phyloP scores from a whole-genome alignment of 1,284 basidiomycete genomes.

The Trichosporon asahii region DNA sequence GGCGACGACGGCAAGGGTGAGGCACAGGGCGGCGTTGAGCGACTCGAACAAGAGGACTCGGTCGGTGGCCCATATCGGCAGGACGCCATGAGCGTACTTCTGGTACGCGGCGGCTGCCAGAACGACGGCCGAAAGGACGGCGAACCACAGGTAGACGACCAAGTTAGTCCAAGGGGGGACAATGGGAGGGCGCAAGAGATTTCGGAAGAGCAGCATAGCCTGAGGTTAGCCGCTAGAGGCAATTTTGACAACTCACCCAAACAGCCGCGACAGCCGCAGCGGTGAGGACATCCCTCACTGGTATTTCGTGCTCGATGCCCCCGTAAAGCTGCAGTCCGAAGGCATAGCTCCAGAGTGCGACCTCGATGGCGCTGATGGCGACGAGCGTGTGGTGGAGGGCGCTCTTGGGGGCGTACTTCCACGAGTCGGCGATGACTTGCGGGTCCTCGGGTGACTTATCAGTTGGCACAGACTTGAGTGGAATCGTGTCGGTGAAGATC shows the following conservation, averaged over 20 bases:
- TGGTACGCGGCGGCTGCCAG: conserved; percentile 34
- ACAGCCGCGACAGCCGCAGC: conserved; percentile 37
- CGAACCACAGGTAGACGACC: conserved; percentile 34
- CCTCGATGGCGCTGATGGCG: conserved; percentile 26
- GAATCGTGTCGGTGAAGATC: conserved; percentile 21
- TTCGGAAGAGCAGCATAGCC: conserved; percentile 21
- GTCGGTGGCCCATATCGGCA: conserved; percentile 37
- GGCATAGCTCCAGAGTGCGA: conserved; percentile 38
- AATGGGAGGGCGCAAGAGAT: conserved; percentile 35
- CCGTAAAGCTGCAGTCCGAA: conserved; percentile 30
- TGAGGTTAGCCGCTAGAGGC: conserved; percentile 1
- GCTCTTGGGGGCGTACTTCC: conserved; percentile 12
- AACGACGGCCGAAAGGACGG: conserved; percentile 27
- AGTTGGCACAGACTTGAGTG: conserved; percentile 12
- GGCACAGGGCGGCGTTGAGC: conserved; percentile 26
- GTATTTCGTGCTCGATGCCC: conserved; percentile 12
- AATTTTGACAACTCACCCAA: conserved; percentile 37
- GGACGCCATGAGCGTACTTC: conserved; percentile 23
- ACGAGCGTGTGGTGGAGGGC: conserved; percentile 26
- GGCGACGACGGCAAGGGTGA: conserved; percentile 29
- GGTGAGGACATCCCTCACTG: conserved; percentile 16
- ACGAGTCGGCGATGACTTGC: background rate
- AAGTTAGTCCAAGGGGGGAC: conserved; percentile 43
- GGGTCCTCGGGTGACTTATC: conserved; percentile 11
- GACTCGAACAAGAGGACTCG: conserved; percentile 31